Evolutionary conservation across 2,329 filamentous ascomycete species (phyloP).

Genomic region (Neophaeococcomyces mojaviensis): DNA sequence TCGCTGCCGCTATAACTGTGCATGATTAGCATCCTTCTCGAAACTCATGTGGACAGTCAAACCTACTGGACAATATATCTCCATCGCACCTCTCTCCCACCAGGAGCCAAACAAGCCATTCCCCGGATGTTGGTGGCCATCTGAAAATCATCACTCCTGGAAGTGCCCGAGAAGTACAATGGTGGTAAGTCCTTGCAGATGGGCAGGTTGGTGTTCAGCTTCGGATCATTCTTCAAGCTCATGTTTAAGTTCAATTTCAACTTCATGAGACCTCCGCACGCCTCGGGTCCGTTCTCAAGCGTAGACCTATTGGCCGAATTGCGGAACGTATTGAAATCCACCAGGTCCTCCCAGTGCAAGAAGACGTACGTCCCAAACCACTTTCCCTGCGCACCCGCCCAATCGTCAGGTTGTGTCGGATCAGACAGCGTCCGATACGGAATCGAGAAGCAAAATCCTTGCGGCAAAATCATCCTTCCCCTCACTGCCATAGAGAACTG

Average conservation of each 20-base stretch:
- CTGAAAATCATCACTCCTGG: conserved; percentile 12
- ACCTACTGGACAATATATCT: conserved; percentile 18
- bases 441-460: conserved; percentile 22
- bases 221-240: conserved; percentile 13
- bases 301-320: conserved; percentile 9
- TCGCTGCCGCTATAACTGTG: conserved; percentile 19
- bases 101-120: conserved; percentile 14
- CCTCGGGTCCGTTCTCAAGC: conserved; percentile 20
- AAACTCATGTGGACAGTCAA: not conserved
- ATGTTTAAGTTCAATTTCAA: conserved; percentile 20
- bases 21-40: not conserved
- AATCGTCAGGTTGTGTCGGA: conserved; percentile 17
- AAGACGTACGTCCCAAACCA: conserved; percentile 23
- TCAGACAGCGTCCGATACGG: conserved; percentile 19
- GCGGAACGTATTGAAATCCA: conserved; percentile 15
- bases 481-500: conserved; percentile 18
- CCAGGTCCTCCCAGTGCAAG: conserved; percentile 20
- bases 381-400: conserved; percentile 19
- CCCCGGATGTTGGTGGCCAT: conserved; percentile 17
- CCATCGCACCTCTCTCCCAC: conserved; percentile 22
- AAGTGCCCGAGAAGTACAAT: conserved; percentile 21
- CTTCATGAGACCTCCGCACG: conserved; percentile 22
- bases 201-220: conserved; percentile 15
- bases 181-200: conserved; percentile 15
- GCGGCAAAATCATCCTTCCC: conserved; percentile 14